Conservation (phyloP, 495 filamentous ascomycete genomes). For the Tetracladium marchalianum region DNA sequence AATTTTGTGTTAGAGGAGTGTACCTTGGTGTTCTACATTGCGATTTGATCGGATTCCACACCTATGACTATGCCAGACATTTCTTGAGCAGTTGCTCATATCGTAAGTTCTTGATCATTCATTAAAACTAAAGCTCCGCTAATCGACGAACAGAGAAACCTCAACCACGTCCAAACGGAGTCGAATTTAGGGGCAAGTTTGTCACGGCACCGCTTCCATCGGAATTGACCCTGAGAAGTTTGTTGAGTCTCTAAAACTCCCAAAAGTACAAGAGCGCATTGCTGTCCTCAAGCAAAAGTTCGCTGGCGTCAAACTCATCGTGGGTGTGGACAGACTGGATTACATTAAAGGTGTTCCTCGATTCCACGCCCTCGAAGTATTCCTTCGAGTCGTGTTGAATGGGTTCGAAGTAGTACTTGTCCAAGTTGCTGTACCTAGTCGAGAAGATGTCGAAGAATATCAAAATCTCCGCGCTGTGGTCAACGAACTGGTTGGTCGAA, state of each 20-base stretch:
- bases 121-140: slow-evolving; percentile 12
- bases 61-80: slow-evolving; percentile 86
- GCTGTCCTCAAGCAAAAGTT: slow-evolving; percentile 68
- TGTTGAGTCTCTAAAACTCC: slow-evolving; percentile 71
- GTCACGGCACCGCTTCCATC: slow-evolving; percentile 81
- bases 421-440: slow-evolving; percentile 84
- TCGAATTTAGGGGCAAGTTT: slow-evolving; percentile 67
- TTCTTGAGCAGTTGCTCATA: slow-evolving; percentile 83
- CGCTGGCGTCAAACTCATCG: slow-evolving; percentile 77
- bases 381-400: slow-evolving; percentile 84
- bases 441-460: slow-evolving; percentile 93
- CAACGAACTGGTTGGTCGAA: slow-evolving; percentile 81
- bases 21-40: slow-evolving; percentile 71
- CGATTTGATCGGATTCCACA: slow-evolving; percentile 90
- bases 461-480: slow-evolving; percentile 86
- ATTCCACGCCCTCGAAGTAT: slow-evolving; percentile 83
- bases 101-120: slow-evolving; percentile 48
- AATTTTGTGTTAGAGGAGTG: slow-evolving; percentile 69
- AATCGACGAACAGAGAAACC: slow-evolving; percentile 43
- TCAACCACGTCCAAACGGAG: slow-evolving; percentile 74
- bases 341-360: slow-evolving; percentile 96
- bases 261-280: slow-evolving; percentile 70
- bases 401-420: slow-evolving; percentile 82
- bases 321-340: slow-evolving; percentile 88
- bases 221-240: slow-evolving; percentile 97